These are phyloP conservation scores for Pythium rhizo-oryzae DNA, from an alignment of 352 stramenopile genomes.

Conservation along the genomic window DNA sequence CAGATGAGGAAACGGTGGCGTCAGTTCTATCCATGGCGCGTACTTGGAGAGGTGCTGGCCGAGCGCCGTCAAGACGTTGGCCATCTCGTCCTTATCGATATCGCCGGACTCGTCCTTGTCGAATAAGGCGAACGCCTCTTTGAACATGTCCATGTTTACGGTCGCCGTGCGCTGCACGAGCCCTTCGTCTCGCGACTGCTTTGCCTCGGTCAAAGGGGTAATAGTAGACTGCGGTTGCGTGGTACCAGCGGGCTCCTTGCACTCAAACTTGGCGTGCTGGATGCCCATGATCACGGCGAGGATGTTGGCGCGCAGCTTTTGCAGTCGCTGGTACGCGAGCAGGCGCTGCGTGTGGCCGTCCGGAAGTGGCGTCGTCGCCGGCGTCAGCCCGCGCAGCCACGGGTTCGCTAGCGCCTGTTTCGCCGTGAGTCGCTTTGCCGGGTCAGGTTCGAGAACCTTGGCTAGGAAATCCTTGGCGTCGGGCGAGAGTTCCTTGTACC, in stretches of 20 bases:
- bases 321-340: constrained; percentile 65
- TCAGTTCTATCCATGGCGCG: background rate
- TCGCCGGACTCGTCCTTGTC: constrained; percentile 75
- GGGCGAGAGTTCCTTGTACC: constrained; percentile 58
- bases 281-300: constrained; percentile 71
- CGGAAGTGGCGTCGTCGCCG: constrained; percentile 44
- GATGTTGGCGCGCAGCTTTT: constrained; percentile 78
- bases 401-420: constrained; percentile 58
- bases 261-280: constrained; percentile 57
- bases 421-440: constrained; percentile 54
- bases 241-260: background rate
- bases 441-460: constrained; percentile 51
- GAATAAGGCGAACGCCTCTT: constrained; percentile 72
- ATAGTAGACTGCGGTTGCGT: constrained; percentile 2
- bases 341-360: constrained; percentile 55
- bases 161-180: constrained; percentile 43
- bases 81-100: constrained; percentile 70
- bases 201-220: background rate
- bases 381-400: constrained; percentile 57
- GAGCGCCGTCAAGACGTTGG: constrained; percentile 49
- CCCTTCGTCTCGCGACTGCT: background rate
- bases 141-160: constrained; percentile 85
- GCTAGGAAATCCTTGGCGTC: constrained; percentile 69
- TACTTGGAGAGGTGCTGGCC: constrained; percentile 43
- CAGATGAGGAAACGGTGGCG: too few species aligned